Percentiles rank a stretch among this genome's conserved stretches.
These are phyloP conservation scores for Penicillium digitatum DNA, from an alignment of 2,329 filamentous ascomycete species.

Conservation along the genomic window DNA sequence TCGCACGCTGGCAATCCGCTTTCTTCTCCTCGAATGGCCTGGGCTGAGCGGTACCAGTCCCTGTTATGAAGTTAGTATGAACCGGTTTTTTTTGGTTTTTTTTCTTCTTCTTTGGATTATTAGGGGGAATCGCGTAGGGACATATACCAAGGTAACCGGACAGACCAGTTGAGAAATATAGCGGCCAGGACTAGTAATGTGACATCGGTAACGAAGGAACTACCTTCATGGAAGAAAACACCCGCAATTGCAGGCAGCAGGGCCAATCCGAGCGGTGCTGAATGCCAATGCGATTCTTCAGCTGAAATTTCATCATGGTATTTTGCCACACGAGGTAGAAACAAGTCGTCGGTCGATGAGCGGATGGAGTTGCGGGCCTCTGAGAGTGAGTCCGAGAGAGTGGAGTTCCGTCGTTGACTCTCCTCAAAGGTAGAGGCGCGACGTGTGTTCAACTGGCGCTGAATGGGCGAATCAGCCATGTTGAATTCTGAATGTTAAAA, in stretches of 20 bases:
- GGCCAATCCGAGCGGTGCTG: constrained; percentile 75
- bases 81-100: too few relatives aligned
- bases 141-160: constrained; percentile 78
- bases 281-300: constrained; percentile 69
- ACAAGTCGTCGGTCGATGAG: constrained; percentile 66
- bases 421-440: constrained; percentile 35
- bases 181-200: constrained; percentile 75
- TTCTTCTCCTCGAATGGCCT: constrained; percentile 56
- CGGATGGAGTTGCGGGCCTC: constrained; percentile 62
- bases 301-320: constrained; percentile 24
- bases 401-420: constrained; percentile 65
- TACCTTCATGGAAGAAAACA: constrained; percentile 78
- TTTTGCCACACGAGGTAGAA: constrained; percentile 53
- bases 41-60: constrained; percentile 71
- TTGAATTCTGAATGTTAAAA: background rate
- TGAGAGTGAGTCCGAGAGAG: constrained; percentile 69
- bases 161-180: constrained; percentile 87
- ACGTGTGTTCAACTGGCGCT: background rate
- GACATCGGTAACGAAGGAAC: constrained; percentile 76
- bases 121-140: background rate
- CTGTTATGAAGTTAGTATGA: constrained; percentile 34
- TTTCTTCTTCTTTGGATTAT: too few relatives aligned
- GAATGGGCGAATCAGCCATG: constrained; percentile 14
- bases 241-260: constrained; percentile 82
- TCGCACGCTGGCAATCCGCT: constrained; percentile 22